Base-by-base conservation (phyloP, 768 basidiomycete genomes). In the Mycena galericulata region DNA sequence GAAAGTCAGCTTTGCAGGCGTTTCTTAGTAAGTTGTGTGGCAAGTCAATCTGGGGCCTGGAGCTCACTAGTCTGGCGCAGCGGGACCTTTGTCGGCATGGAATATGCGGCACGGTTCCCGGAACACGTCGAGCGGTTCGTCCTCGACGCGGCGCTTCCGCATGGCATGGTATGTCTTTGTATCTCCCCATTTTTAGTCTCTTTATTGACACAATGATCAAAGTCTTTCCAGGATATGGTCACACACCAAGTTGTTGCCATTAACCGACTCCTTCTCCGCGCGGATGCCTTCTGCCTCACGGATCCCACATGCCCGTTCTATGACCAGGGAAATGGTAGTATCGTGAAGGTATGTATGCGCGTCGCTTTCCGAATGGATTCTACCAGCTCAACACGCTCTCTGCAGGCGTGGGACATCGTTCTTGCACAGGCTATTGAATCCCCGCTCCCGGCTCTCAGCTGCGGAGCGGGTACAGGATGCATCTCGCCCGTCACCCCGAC, bases 1-100 rank as follows among this genome's bases (percentile, higher is more conserved):
- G 12, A 45, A 4, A 17, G 65, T 69, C 50, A 45, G 61, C 30
- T 53, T 53, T 50, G 45, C 60, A 24, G 62, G 63, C 53, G 54
- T 69, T 12, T 69, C 68, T 10, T 69, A 69, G 68, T 69, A 36
- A 0, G 68, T 63, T n/a, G n/a, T n/a, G n/a, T n/a, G n/a, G n/a
- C n/a, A n/a, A n/a, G n/a, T n/a, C n/a, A n/a, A n/a, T n/a, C n/a
- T n/a, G n/a, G n/a, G n/a, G n/a, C n/a, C n/a, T n/a, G n/a, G n/a
- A n/a, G 20, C 20, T 40, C 20, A 34, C 12, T 51, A n/a, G 59
- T 41, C 15, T 51, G 46, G 36, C 46, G 15, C 59, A 67, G 69
- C 29, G 68, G 68, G 18, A 69, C 68, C 20, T 69, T 47, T 45
- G 54, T 47, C 32, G 62, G 62, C 34, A 45, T 53, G 4, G n/a